Evolutionary conservation across 495 filamentous ascomycete genomes (phyloP).

Genomic region (Lasiosphaeriaceae sp.): DNA sequence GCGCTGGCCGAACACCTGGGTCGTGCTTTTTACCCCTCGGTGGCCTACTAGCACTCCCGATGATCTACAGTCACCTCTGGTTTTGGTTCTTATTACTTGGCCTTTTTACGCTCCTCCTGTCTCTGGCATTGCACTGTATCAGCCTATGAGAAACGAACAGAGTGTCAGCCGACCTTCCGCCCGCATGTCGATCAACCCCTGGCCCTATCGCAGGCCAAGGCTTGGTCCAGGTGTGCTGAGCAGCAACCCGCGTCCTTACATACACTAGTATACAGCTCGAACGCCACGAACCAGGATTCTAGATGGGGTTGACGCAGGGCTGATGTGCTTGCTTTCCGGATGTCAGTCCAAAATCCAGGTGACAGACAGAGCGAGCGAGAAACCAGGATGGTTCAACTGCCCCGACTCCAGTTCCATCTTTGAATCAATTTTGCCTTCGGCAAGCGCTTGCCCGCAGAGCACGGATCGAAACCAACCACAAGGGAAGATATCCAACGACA

Average conservation of each 20-base stretch:
- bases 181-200: constrained; percentile 15
- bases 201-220: constrained; percentile 5
- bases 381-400: background rate
- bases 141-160: background rate
- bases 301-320: constrained; percentile 8
- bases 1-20: background rate
- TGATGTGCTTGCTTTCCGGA: background rate
- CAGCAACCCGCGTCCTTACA: background rate
- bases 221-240: constrained; percentile 7
- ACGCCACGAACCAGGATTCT: constrained; percentile 16
- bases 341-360: no score
- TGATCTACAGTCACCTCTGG: no score
- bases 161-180: constrained; percentile 19
- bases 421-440: background rate
- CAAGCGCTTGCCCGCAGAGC: background rate
- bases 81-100: background rate
- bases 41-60: background rate
- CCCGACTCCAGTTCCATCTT: background rate
- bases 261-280: background rate
- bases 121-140: constrained; percentile 1
- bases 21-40: constrained; percentile 5
- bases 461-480: background rate
- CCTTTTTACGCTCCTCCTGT: constrained; percentile 1
- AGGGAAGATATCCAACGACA: background rate
- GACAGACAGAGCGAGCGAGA: no score